Evolutionary conservation across 73 alveolate species (phyloP).

Genomic region (Paramecium pentaurelia): DNA sequence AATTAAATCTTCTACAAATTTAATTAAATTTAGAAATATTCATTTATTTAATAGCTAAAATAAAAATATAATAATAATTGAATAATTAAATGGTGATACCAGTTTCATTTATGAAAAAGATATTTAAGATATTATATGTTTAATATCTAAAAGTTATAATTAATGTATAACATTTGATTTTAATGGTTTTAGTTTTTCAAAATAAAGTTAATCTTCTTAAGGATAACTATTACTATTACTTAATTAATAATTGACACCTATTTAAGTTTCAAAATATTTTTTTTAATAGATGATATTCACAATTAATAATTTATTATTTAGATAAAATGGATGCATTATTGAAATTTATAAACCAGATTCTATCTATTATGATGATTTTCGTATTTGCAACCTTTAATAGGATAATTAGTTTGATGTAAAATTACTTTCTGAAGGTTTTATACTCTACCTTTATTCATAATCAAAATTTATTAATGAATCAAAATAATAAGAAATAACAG

Average conservation of each 20-base stretch:
- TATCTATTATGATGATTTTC: neutral
- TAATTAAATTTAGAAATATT: constrained; percentile 11
- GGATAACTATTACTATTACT: neutral
- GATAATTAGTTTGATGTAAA: neutral
- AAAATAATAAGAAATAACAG: neutral
- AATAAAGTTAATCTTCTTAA: neutral
- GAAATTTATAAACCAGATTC: neutral
- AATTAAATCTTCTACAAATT: neutral
- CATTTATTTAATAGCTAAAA: neutral
- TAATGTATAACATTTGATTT: neutral
- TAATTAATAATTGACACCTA: neutral
- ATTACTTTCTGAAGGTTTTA: neutral
- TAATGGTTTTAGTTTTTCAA: neutral
- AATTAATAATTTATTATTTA: neutral
- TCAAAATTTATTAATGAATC: neutral
- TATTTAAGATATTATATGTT: neutral
- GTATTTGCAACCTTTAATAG: neutral
- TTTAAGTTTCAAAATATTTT: neutral
- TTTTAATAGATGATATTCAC: neutral
- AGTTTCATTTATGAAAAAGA: neutral
- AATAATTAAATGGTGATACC: neutral
- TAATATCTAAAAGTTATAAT: neutral
- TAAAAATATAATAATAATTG: neutral
- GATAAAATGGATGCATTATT: neutral
- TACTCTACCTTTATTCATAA: neutral